Conservation (phyloP, 2,329 filamentous ascomycete genomes). For the Botrytis hyacinthi region DNA sequence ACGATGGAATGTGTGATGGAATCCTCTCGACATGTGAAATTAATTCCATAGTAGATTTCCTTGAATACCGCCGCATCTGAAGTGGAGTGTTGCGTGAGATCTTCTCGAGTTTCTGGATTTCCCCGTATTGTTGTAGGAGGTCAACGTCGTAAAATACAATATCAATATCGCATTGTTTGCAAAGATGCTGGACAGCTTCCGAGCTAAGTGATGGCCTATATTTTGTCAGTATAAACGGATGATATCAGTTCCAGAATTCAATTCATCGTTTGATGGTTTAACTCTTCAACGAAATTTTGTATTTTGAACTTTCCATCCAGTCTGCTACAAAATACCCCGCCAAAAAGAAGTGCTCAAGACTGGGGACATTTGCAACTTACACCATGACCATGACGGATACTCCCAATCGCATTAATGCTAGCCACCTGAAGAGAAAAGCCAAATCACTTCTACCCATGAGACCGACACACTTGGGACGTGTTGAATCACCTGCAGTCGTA, state of each 20-base stretch:
- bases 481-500: background rate
- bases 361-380: background rate
- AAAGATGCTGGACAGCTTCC: background rate
- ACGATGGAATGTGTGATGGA: background rate
- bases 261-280: background rate
- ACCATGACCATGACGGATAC: slow-evolving; percentile 13
- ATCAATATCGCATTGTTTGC: slow-evolving; percentile 6
- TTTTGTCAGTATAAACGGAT: background rate
- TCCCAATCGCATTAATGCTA: slow-evolving; percentile 14
- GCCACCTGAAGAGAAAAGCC: slow-evolving; percentile 14
- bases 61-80: background rate
- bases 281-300: background rate
- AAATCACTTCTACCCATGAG: slow-evolving; percentile 2
- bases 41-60: background rate
- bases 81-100: background rate
- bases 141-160: slow-evolving; percentile 1
- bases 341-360: background rate
- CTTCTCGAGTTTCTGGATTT: background rate
- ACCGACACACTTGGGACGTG: background rate
- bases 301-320: background rate
- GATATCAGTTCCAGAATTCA: background rate
- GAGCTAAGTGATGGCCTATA: slow-evolving; percentile 5
- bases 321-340: background rate
- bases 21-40: background rate
- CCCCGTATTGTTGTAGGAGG: background rate